Evolutionary conservation across 345 rosid genomes (phyloP).

Genomic region (Linum trigynum): DNA sequence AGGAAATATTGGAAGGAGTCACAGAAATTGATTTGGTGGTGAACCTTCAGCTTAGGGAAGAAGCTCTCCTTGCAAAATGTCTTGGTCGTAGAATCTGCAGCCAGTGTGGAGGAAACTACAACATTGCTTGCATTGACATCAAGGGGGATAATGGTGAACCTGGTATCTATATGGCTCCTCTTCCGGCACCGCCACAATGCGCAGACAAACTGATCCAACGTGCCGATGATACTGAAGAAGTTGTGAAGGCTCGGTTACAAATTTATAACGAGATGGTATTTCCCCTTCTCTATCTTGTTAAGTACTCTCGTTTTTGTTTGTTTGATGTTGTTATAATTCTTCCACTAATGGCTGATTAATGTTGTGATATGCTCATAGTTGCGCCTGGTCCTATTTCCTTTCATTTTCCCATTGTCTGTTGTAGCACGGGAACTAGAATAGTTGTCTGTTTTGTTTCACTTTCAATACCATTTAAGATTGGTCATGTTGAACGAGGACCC

Average conservation of each 20-base stretch:
- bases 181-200: slow-evolving; percentile 83
- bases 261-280: slow-evolving; percentile 66
- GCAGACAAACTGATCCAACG: slow-evolving; percentile 74
- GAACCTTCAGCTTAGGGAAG: slow-evolving; percentile 78
- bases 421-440: no score
- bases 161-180: slow-evolving; percentile 86
- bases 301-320: not conserved
- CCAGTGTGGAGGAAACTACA: slow-evolving; percentile 83
- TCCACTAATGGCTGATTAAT: no score
- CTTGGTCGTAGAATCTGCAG: slow-evolving; percentile 91
- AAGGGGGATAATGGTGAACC: slow-evolving; percentile 70
- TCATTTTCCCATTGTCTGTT: no score
- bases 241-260: slow-evolving; percentile 75
- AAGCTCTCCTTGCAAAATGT: slow-evolving; percentile 87
- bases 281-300: not conserved
- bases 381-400: no score
- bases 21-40: slow-evolving; percentile 71
- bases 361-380: no score
- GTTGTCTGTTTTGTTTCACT: no score
- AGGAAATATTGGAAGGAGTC: slow-evolving; percentile 92
- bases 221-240: slow-evolving; percentile 84
- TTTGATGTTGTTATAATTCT: not conserved
- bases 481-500: no score
- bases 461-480: no score
- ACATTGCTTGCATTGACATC: slow-evolving; percentile 77